phyloP scores from a whole-genome alignment of 495 filamentous ascomycete genomes.

The Lophiostoma macrostomum region DNA sequence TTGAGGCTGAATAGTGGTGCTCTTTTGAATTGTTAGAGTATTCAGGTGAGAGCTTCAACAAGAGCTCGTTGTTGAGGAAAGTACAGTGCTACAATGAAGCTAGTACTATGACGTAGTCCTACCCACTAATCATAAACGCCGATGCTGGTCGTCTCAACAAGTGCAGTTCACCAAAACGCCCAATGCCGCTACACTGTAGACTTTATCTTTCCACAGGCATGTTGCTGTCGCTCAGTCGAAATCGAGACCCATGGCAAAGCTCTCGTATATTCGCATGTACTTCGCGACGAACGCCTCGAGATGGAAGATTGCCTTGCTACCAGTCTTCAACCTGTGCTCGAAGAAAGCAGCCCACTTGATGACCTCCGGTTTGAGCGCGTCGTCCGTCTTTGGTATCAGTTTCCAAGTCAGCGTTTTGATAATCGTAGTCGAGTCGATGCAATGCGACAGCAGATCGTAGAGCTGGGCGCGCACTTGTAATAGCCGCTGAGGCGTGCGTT shows the following conservation, averaged over 20 bases:
- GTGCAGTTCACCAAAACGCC: no score
- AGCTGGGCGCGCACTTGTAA: conserved; percentile 85
- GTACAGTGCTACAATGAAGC: no score
- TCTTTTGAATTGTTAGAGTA: no score
- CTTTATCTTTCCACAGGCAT: no score
- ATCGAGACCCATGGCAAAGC: conserved; percentile 89
- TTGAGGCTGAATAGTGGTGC: no score
- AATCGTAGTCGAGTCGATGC: conserved; percentile 89
- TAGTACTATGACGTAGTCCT: no score
- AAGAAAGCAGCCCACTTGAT: conserved; percentile 97
- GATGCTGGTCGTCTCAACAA: no score
- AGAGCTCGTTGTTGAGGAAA: no score
- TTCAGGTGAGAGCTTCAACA: no score
- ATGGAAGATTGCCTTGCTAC: conserved; percentile 95
- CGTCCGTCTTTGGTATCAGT: conserved; percentile 80
- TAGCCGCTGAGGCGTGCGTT: conserved; percentile 82
- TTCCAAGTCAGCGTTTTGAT: conserved; percentile 92
- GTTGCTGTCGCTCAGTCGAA: conserved; percentile 35
- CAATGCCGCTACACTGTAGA: no score
- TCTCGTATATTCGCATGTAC: conserved; percentile 93
- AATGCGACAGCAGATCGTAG: conserved; percentile 94
- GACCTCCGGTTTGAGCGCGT: conserved; percentile 82
- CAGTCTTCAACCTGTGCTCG: conserved; percentile 86
- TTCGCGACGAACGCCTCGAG: conserved; percentile 97
- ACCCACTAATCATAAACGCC: no score